A percentile compares a stretch with the other conserved stretches of the same genome.
Conservation (phyloP, 106 monocot genomes). For the Acorus calamus region DNA sequence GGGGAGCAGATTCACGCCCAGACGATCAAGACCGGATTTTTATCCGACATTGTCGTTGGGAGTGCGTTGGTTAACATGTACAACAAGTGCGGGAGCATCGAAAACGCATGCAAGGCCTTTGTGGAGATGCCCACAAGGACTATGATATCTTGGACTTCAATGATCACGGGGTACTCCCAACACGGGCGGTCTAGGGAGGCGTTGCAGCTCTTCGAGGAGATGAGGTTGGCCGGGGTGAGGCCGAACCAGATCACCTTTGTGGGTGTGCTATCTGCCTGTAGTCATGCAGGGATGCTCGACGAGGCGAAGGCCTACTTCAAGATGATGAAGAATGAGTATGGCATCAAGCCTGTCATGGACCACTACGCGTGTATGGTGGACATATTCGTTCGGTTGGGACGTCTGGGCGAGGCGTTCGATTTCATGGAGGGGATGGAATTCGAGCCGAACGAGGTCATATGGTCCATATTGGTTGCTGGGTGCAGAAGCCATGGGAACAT, state of each 20-base stretch:
- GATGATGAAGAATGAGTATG: conserved; percentile 79
- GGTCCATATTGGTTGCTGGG: conserved; percentile 87
- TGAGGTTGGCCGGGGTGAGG: conserved; percentile 56
- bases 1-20: conserved; percentile 84
- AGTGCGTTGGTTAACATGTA: conserved; percentile 90
- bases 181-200: conserved; percentile 65
- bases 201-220: conserved; percentile 81
- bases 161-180: conserved; percentile 77
- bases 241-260: conserved; percentile 84
- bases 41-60: conserved; percentile 69
- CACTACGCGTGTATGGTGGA: conserved; percentile 94
- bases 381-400: conserved; percentile 72
- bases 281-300: conserved; percentile 61
- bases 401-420: conserved; percentile 56
- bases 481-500: conserved; percentile 71
- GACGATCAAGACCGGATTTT: conserved; percentile 55
- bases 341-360: conserved; percentile 69
- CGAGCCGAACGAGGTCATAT: conserved; percentile 74
- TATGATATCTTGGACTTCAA: conserved; percentile 81
- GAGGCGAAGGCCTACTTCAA: conserved; percentile 71
- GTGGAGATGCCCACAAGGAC: conserved; percentile 72
- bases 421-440: conserved; percentile 54
- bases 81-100: conserved; percentile 70
- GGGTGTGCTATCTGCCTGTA: conserved; percentile 87
- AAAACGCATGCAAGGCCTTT: conserved; percentile 61